Percentiles rank a stretch among this genome's conserved stretches.
phyloP scores from a whole-genome alignment of 1,139 yeast species.

The Lodderomyces beijingensis region DNA sequence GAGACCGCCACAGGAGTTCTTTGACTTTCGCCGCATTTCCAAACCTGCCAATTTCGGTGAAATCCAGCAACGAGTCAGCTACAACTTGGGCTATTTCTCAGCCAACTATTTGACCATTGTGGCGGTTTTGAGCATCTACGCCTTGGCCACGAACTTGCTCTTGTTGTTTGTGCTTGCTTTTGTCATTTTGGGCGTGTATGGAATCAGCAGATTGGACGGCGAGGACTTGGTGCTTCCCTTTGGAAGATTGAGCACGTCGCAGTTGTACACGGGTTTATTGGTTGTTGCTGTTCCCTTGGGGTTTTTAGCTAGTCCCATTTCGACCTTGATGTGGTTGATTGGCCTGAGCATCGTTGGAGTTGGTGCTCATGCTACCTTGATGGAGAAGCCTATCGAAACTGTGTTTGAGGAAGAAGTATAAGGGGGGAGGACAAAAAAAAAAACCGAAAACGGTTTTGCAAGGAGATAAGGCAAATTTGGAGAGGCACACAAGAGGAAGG shows the following conservation, averaged over 20 bases:
- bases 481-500: too few relatives aligned
- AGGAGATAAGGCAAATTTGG: too few relatives aligned
- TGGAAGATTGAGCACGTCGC: constrained; percentile 69
- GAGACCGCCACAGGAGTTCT: constrained; percentile 89
- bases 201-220: constrained; percentile 76
- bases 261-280: constrained; percentile 82
- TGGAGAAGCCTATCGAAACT: constrained; percentile 97
- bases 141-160: constrained; percentile 75
- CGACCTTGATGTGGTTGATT: constrained; percentile 93
- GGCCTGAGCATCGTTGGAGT: constrained; percentile 91
- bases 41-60: constrained; percentile 90
- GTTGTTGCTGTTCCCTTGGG: constrained; percentile 83
- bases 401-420: constrained; percentile 85
- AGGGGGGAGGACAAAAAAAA: constrained; percentile 1
- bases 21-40: constrained; percentile 83
- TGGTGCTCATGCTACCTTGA: constrained; percentile 83
- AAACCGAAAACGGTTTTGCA: too few relatives aligned
- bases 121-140: constrained; percentile 53
- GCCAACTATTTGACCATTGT: constrained; percentile 81
- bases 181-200: constrained; percentile 66
- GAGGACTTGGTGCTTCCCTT: constrained; percentile 73
- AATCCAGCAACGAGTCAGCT: constrained; percentile 80
- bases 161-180: constrained; percentile 76
- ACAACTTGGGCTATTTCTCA: constrained; percentile 81
- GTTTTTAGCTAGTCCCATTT: constrained; percentile 86